A percentile compares a stretch with the other conserved stretches of the same genome.
phyloP scores from a whole-genome alignment of 2,329 filamentous ascomycete genomes.

The Aureobasidium leucospermi region DNA sequence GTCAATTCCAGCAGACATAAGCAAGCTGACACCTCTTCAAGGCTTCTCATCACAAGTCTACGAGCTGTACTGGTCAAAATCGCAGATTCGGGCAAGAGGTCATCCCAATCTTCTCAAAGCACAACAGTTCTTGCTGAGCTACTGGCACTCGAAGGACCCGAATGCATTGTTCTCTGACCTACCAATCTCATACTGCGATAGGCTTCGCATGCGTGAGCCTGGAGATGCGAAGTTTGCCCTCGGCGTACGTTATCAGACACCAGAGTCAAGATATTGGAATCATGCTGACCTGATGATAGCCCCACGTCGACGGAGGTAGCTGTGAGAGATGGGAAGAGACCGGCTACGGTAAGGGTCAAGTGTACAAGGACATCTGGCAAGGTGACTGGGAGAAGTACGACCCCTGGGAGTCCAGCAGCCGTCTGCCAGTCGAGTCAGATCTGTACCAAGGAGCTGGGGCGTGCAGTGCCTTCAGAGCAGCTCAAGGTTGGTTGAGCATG shows the following conservation, averaged over 20 bases:
- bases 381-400: constrained; percentile 74
- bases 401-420: constrained; percentile 67
- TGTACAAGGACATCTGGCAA: constrained; percentile 66
- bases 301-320: constrained; percentile 47
- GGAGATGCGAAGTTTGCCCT: constrained; percentile 45
- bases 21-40: constrained; percentile 1
- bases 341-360: constrained; percentile 54
- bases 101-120: constrained; percentile 41
- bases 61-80: constrained; percentile 44
- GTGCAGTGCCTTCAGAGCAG: constrained; percentile 79
- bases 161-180: constrained; percentile 38
- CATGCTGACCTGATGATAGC: constrained; percentile 22
- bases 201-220: constrained; percentile 47
- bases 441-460: constrained; percentile 74
- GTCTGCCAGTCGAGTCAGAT: constrained; percentile 62
- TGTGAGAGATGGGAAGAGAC: constrained; percentile 49
- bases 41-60: constrained; percentile 33
- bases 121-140: constrained; percentile 42
- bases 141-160: constrained; percentile 41
- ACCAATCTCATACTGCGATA: constrained; percentile 43
- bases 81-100: constrained; percentile 40
- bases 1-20: neutral
- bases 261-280: neutral
- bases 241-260: constrained; percentile 27
- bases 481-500: constrained; percentile 84